These are phyloP conservation scores for Coniosporium tulheliwenetii DNA, from an alignment of 2,329 filamentous ascomycete species.

Conservation along the genomic window DNA sequence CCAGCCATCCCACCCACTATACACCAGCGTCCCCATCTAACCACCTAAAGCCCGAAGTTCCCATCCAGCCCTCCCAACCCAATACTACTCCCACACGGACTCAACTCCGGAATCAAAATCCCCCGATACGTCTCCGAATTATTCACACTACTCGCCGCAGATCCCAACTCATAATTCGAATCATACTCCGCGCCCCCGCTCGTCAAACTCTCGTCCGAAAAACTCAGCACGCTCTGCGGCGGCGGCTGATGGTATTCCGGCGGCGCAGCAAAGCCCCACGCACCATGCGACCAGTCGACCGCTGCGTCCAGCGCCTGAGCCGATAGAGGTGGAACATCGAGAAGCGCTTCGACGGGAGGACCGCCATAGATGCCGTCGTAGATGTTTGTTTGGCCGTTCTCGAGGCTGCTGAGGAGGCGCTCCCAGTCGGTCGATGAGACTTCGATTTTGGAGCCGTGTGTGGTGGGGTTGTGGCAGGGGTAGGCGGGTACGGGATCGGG, in stretches of 20 bases:
- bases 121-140: conserved; percentile 10
- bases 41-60: neutral
- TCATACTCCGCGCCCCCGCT: conserved; percentile 32
- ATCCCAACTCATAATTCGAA: conserved; percentile 5
- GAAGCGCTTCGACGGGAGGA: conserved; percentile 28
- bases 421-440: conserved; percentile 66
- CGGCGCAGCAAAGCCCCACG: conserved; percentile 6
- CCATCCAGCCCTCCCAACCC: neutral
- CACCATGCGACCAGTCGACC: conserved; percentile 1
- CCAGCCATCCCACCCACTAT: no score
- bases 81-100: conserved; percentile 5
- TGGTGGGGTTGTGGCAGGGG: conserved; percentile 8
- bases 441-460: conserved; percentile 23
- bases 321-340: conserved; percentile 27
- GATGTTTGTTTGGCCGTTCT: conserved; percentile 67
- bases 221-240: conserved; percentile 41
- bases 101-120: conserved; percentile 13
- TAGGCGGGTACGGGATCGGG: conserved; percentile 15
- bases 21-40: no score
- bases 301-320: conserved; percentile 2
- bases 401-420: conserved; percentile 61
- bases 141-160: conserved; percentile 5
- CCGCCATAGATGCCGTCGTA: conserved; percentile 71
- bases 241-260: conserved; percentile 12
- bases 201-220: conserved; percentile 43